These are phyloP conservation scores for Skeletonema grethae DNA, from an alignment of 108 stramenopile genomes.

Conservation along the genomic window DNA sequence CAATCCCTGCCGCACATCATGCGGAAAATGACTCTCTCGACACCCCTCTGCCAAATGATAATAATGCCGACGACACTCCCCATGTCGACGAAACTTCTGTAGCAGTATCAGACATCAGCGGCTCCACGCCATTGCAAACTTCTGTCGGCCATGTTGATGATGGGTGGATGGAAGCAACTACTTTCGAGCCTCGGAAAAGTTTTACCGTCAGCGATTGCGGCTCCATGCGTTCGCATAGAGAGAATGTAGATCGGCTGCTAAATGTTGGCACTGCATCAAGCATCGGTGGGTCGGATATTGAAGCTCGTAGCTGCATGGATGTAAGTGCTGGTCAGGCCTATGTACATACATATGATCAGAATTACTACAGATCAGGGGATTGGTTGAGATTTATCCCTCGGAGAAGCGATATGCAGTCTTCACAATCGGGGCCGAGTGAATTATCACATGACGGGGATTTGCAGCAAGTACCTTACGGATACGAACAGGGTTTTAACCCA, in stretches of 20 bases:
- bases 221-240: constrained; percentile 1
- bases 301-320: neutral
- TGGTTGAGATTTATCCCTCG: neutral
- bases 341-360: neutral
- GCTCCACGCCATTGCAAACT: neutral
- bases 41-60: neutral
- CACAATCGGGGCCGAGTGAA: neutral
- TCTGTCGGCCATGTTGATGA: neutral
- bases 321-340: neutral
- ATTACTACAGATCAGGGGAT: constrained; percentile 8
- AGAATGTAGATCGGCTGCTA: neutral
- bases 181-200: neutral
- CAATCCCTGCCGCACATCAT: neutral
- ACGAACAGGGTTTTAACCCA: neutral
- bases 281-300: constrained; percentile 3
- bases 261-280: neutral
- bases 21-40: neutral
- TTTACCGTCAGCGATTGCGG: constrained; percentile 1
- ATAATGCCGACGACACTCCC: neutral
- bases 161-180: neutral
- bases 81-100: constrained; percentile 6
- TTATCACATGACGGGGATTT: neutral
- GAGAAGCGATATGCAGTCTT: neutral
- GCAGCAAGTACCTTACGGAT: neutral
- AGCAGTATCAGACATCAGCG: neutral